phyloP scores from a whole-genome alignment of 257 asterid genomes.

The Solanum dulcamara region DNA sequence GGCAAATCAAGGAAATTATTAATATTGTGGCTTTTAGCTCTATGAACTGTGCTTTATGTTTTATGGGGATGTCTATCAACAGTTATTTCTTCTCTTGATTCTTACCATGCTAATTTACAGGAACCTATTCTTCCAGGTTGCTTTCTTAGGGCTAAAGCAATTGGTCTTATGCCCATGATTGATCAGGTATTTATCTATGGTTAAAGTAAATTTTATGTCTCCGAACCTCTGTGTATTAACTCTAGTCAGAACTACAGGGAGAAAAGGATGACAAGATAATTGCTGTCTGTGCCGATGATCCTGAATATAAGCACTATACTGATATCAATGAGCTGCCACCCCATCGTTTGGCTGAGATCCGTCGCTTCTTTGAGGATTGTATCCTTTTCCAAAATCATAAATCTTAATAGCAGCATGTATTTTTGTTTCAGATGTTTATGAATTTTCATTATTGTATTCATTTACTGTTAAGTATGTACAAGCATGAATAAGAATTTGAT shows the following conservation, averaged over 20 bases:
- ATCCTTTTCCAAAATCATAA: slow-evolving; percentile 31
- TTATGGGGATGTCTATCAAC: neutral
- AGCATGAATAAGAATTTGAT: neutral
- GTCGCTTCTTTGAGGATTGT: slow-evolving; percentile 93
- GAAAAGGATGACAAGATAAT: slow-evolving; percentile 94
- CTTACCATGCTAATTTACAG: slow-evolving; percentile 13
- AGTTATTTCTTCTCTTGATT: neutral
- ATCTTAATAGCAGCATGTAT: neutral
- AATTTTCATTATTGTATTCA: neutral
- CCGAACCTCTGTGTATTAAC: neutral
- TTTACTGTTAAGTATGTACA: neutral
- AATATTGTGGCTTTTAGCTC: neutral
- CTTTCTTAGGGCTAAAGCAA: slow-evolving; percentile 95
- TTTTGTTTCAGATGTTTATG: neutral
- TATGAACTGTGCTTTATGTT: neutral
- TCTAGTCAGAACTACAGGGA: slow-evolving; percentile 38
- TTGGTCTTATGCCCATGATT: slow-evolving; percentile 98
- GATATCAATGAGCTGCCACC: slow-evolving; percentile 94
- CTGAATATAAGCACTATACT: slow-evolving; percentile 66
- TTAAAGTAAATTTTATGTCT: neutral
- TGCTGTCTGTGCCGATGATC: slow-evolving; percentile 96
- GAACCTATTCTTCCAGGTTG: slow-evolving; percentile 94
- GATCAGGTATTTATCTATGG: slow-evolving; percentile 53
- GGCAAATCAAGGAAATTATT: neutral
- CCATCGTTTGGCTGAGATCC: slow-evolving; percentile 86